Percentiles rank a stretch among this genome's conserved stretches.
phyloP scores from a whole-genome alignment of 176 grass and related monocot genomes.

The Carex littledalei region DNA sequence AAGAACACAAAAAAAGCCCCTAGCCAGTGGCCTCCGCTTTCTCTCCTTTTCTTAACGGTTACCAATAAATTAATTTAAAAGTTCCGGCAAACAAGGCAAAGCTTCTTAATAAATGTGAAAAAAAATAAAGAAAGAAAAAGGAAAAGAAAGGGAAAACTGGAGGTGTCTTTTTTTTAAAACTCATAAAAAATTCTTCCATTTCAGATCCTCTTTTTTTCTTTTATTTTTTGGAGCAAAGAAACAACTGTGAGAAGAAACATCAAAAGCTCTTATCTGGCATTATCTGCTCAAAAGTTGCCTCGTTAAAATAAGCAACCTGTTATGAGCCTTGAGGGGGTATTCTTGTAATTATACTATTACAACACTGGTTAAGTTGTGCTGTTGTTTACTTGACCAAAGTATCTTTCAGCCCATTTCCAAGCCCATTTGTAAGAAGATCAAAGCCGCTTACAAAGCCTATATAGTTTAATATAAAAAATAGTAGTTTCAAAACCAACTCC shows the following conservation, averaged over 20 bases:
- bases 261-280: conserved; percentile 85
- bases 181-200: conserved; percentile 28
- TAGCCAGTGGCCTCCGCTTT: conserved; percentile 35
- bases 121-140: conserved; percentile 24
- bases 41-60: conserved; percentile 32
- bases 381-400: neutral
- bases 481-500: neutral
- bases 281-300: conserved; percentile 78
- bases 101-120: conserved; percentile 23
- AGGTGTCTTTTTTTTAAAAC: conserved; percentile 29
- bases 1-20: conserved; percentile 54
- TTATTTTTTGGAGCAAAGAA: conserved; percentile 35
- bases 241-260: conserved; percentile 35
- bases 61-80: conserved; percentile 28
- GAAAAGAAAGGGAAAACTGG: conserved; percentile 26
- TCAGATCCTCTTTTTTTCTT: conserved; percentile 35
- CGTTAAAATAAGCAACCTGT: conserved; percentile 34
- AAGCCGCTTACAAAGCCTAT: too few species aligned
- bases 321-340: neutral
- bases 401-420: neutral
- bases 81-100: conserved; percentile 23
- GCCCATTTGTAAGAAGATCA: neutral
- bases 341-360: neutral
- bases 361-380: neutral
- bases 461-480: neutral